A percentile compares a stretch with the other conserved stretches of the same genome.
Conservation (phyloP, 2,329 filamentous ascomycete genomes). For the Cordyceps militaris region DNA sequence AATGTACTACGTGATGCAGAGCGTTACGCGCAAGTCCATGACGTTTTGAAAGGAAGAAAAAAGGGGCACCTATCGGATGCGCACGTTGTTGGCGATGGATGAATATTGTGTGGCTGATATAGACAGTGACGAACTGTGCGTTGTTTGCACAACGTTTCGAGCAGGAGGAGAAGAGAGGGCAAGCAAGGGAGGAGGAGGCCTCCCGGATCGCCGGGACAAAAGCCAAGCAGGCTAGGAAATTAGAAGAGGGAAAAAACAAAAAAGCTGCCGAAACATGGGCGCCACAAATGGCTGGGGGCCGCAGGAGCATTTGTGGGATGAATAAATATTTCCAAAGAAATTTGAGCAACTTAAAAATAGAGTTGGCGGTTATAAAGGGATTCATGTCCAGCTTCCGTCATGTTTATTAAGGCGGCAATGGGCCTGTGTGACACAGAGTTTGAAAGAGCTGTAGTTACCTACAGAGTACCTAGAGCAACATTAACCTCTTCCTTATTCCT, state of each 20-base stretch:
- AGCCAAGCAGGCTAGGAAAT: background rate
- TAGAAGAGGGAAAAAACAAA: background rate
- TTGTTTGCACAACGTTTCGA: background rate
- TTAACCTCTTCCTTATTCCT: too few species aligned
- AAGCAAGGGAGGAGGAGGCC: background rate
- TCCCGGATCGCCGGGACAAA: background rate
- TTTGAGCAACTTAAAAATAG: background rate
- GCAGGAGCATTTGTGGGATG: too few species aligned
- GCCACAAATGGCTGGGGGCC: background rate
- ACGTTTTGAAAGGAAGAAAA: background rate
- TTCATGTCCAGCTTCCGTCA: too few species aligned
- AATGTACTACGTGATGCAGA: background rate
- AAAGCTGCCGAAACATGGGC: background rate
- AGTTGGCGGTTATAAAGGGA: too few species aligned
- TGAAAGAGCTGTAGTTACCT: too few species aligned
- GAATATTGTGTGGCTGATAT: background rate
- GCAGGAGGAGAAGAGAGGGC: background rate
- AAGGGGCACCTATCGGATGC: background rate
- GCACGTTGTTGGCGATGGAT: background rate
- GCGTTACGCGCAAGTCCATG: background rate
- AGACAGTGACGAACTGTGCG: background rate
- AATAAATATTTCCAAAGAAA: background rate
- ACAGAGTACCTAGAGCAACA: too few species aligned
- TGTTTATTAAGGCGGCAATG: too few species aligned
- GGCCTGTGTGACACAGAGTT: too few species aligned